Conservation (phyloP, 495 filamentous ascomycete genomes). For the Podospora fimiseda region DNA sequence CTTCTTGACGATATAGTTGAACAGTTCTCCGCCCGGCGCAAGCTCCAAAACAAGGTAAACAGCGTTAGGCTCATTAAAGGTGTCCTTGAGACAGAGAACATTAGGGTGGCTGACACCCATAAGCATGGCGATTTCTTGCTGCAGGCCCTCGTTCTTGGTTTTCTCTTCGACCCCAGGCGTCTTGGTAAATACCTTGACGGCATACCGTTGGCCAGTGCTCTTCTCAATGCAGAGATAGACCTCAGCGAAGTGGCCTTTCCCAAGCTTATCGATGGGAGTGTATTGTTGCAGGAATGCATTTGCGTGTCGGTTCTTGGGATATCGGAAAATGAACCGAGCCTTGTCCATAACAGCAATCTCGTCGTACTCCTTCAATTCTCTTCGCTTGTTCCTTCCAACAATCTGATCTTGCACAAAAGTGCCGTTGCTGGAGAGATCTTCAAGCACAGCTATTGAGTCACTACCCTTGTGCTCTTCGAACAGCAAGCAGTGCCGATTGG, state of each 20-base stretch:
- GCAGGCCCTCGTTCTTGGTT: constrained; percentile 74
- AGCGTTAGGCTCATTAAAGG: constrained; percentile 83
- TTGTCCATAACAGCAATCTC: constrained; percentile 80
- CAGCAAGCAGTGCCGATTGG: constrained; percentile 87
- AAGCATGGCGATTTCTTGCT: constrained; percentile 92
- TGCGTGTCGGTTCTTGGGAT: constrained; percentile 67
- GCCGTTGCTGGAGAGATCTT: constrained; percentile 93
- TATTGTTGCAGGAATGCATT: constrained; percentile 84
- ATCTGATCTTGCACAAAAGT: constrained; percentile 92
- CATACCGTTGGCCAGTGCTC: constrained; percentile 71
- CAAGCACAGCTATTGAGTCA: constrained; percentile 72
- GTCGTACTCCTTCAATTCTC: constrained; percentile 80
- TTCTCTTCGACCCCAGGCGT: constrained; percentile 69
- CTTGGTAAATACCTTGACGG: constrained; percentile 92
- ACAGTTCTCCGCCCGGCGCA: constrained; percentile 86
- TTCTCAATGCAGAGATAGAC: constrained; percentile 90
- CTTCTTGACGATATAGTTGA: constrained; percentile 87
- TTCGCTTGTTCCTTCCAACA: constrained; percentile 83
- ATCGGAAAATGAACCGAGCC: constrained; percentile 82
- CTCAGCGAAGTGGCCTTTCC: constrained; percentile 94
- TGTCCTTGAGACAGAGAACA: constrained; percentile 88
- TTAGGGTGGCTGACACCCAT: constrained; percentile 97
- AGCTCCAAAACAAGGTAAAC: constrained; percentile 92
- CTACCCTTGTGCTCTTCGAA: constrained; percentile 82
- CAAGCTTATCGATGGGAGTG: constrained; percentile 74